A percentile compares a stretch with the other conserved stretches of the same genome.
Conservation (phyloP, 2,329 filamentous ascomycete genomes). For the Nemania abortiva region DNA sequence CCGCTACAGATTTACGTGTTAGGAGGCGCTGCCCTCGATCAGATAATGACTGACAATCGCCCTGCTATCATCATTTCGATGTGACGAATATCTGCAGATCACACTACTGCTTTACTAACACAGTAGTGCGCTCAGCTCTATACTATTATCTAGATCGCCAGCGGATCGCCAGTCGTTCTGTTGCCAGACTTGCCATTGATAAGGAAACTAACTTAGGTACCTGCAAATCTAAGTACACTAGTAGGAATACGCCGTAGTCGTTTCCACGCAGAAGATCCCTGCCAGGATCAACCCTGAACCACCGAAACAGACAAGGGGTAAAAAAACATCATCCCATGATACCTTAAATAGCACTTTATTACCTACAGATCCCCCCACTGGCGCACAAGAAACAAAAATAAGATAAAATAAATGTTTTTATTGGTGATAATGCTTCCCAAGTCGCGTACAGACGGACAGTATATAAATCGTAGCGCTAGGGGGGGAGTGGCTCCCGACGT, state of each 20-base stretch:
- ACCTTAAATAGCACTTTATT: too few species aligned
- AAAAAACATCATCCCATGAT: background rate
- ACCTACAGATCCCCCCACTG: too few species aligned
- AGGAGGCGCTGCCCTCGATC: background rate
- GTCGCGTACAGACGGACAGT: too few species aligned
- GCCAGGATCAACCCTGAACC: background rate
- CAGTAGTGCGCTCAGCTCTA: background rate
- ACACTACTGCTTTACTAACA: conserved; percentile 10
- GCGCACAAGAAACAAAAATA: too few species aligned
- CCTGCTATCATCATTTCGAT: conserved; percentile 6
- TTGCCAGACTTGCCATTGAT: background rate
- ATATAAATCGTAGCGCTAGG: background rate
- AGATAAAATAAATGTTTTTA: too few species aligned
- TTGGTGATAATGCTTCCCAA: too few species aligned
- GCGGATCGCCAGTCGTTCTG: background rate
- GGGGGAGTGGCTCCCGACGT: background rate
- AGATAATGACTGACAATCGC: background rate
- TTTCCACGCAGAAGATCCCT: background rate
- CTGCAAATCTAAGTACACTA: background rate
- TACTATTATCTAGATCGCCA: background rate
- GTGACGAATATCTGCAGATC: conserved; percentile 16
- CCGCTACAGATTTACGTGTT: too few species aligned
- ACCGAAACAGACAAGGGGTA: background rate
- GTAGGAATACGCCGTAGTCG: background rate
- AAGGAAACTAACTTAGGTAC: background rate